Base-by-base conservation (phyloP, 352 stramenopile species). In the Pythium guiyangense region DNA sequence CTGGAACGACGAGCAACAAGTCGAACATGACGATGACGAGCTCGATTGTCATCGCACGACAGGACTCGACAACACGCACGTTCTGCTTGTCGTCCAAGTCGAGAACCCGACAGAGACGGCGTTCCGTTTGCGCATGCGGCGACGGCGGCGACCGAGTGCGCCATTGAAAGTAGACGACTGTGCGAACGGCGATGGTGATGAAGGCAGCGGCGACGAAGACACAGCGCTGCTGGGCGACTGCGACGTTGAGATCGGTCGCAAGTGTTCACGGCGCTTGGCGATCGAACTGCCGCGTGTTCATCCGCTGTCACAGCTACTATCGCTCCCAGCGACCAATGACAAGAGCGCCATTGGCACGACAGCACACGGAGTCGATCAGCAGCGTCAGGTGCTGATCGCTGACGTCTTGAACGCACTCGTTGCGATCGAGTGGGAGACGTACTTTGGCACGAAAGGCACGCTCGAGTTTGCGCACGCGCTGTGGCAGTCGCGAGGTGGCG, bases 91-190 rank as follows among this genome's bases (percentile, higher is more conserved):
- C 6, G 63, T 87, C 8, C 68, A 92, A 22, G 52, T 92, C 2
- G 60, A 71, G 27, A 92, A 92, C 59, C 82, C 77, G 1, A 90
- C 79, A 0, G 79, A 90, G 67, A 92, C 79, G 6, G 73, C 70
- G 4, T 91, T 91, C 61, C 61, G 62, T 26, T 71, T 91, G 8
- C 64, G 69, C 8, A 50, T 88, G 25, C 64, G 54, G 2, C 45
- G 39, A 27, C 49, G 52, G 27, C 25, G 42, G 8, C 49, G 55
- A 51, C 45, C n/a, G n/a, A n/a, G n/a, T n/a, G n/a, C n/a, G 45
- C 40, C 42, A 45, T 5, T 45, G 39, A 45, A 45, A 45, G 40
- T 3, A 5, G 27, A 50, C 10, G 43, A 44, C 6, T 25, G 49
- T 22, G 29, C 35, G 1, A 42, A 52, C 49, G 14, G 2, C 22